These are phyloP conservation scores for Nitzschia inconspicua DNA, from an alignment of 108 stramenopile genomes.

Conservation along the genomic window DNA sequence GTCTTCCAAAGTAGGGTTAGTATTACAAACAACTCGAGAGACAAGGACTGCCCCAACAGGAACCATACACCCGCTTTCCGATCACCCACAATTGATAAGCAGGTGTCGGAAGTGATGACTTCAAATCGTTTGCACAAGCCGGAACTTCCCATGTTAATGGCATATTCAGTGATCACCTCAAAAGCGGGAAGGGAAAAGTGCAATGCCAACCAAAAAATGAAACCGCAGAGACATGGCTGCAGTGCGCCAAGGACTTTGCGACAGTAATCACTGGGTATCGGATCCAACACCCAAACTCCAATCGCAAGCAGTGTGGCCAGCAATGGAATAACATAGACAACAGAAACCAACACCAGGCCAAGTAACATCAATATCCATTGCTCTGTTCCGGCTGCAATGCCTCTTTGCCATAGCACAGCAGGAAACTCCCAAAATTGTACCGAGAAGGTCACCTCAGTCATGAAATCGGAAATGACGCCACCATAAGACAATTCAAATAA, in stretches of 20 bases:
- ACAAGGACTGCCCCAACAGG: slow-evolving; percentile 31
- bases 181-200: slow-evolving; percentile 26
- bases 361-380: slow-evolving; percentile 21
- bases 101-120: slow-evolving; percentile 16
- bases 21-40: slow-evolving; percentile 33
- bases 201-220: slow-evolving; percentile 24
- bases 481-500: slow-evolving; percentile 24
- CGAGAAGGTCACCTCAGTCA: slow-evolving; percentile 5
- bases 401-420: slow-evolving; percentile 16
- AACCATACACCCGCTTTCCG: slow-evolving; percentile 29
- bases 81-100: slow-evolving; percentile 24
- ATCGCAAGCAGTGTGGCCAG: slow-evolving; percentile 18
- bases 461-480: slow-evolving; percentile 25
- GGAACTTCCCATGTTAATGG: slow-evolving; percentile 9
- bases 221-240: slow-evolving; percentile 26
- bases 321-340: slow-evolving; percentile 27
- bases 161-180: slow-evolving; percentile 9
- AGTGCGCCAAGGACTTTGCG: slow-evolving; percentile 9
- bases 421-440: slow-evolving; percentile 37
- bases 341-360: slow-evolving; percentile 7
- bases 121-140: slow-evolving; percentile 27
- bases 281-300: slow-evolving; percentile 11
- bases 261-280: not conserved
- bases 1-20: slow-evolving; percentile 25
- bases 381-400: slow-evolving; percentile 24